phyloP scores from a whole-genome alignment of 805 yeast species.

The Wickerhamomyces pijperi region DNA sequence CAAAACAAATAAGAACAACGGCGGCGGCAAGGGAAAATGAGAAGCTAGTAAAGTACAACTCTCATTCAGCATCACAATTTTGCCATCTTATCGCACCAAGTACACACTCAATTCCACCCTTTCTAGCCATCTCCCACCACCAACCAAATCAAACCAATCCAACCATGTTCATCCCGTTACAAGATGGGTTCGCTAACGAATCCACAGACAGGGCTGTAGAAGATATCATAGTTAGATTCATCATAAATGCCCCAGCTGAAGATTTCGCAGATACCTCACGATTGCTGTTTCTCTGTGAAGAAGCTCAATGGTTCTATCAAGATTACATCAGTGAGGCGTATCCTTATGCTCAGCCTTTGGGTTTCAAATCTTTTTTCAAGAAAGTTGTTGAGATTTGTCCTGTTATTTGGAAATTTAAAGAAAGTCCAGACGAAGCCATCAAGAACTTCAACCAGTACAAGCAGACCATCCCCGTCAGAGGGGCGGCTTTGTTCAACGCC shows the following conservation, averaged over 20 bases:
- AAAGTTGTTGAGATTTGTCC: conserved; percentile 62
- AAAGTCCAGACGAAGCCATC: conserved; percentile 59
- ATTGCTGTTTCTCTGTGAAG: conserved; percentile 88
- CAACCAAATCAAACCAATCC: too few species aligned
- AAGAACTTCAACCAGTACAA: conserved; percentile 76
- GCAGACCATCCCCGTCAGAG: conserved; percentile 88
- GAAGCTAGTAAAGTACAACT: too few species aligned
- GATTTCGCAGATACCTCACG: conserved; percentile 75
- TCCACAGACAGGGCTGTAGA: conserved; percentile 67
- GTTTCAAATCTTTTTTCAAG: conserved; percentile 66
- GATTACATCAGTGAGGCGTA: conserved; percentile 70
- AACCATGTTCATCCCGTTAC: conserved; percentile 49
- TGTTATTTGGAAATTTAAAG: conserved; percentile 73
- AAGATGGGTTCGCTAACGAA: conserved; percentile 45
- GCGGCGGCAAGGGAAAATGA: too few species aligned
- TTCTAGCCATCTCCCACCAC: too few species aligned
- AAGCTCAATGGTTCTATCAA: conserved; percentile 95
- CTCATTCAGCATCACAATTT: too few species aligned
- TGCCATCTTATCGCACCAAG: too few species aligned
- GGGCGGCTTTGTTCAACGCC: conserved; percentile 77
- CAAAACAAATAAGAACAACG: too few species aligned
- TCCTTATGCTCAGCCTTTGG: conserved; percentile 65
- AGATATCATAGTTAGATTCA: conserved; percentile 81
- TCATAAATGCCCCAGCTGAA: conserved; percentile 85
- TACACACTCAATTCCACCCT: too few species aligned